Evolutionary conservation across 257 asterid genomes (phyloP).

Genomic region (Apocynum venetum): DNA sequence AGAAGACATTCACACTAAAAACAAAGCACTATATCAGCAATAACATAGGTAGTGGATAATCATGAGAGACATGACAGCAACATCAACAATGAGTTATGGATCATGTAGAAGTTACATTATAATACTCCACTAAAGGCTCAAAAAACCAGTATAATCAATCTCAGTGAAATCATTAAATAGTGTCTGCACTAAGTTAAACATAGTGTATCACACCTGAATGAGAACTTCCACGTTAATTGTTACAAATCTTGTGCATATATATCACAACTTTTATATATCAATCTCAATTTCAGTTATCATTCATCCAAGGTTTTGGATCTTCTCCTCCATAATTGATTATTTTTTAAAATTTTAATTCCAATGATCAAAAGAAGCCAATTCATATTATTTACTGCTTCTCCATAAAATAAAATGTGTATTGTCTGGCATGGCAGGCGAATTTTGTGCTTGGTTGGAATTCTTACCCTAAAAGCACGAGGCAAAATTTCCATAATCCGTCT

Average conservation of each 20-base stretch:
- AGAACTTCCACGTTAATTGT: neutral
- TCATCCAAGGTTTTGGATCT: neutral
- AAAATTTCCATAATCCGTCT: neutral
- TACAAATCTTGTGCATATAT: neutral
- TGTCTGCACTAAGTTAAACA: too few species aligned
- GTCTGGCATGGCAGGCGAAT: neutral
- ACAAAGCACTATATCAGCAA: neutral
- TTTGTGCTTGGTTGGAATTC: neutral
- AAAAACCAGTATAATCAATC: too few species aligned
- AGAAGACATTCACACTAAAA: neutral
- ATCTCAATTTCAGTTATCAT: neutral
- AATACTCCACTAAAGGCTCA: too few species aligned
- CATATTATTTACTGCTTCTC: neutral
- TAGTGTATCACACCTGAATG: neutral
- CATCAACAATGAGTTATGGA: neutral
- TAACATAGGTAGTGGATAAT: neutral
- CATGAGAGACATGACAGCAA: neutral
- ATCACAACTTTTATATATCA: neutral
- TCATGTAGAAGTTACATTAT: too few species aligned
- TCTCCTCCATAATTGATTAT: neutral
- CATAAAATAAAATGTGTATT: neutral
- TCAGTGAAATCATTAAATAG: too few species aligned
- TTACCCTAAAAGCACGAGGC: neutral
- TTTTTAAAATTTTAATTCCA: neutral
- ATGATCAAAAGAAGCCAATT: neutral